A percentile compares a stretch with the other conserved stretches of the same genome.
Conservation (phyloP, 768 basidiomycete genomes). For the Collybiopsis confluens region DNA sequence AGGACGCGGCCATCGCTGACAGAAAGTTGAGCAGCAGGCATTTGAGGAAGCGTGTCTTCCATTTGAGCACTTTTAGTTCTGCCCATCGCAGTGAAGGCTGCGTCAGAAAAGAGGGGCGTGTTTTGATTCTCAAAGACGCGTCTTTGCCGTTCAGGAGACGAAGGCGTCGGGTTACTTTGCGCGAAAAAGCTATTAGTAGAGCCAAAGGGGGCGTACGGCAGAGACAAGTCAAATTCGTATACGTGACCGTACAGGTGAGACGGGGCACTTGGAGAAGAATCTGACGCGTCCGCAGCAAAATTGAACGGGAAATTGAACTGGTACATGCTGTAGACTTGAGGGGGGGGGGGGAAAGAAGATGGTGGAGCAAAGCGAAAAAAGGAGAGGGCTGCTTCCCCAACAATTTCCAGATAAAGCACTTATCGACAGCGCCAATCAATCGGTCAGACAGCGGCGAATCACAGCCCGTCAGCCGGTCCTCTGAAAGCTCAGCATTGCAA, state of each 20-base stretch:
- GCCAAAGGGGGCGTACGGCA: not conserved
- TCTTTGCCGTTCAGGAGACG: not conserved
- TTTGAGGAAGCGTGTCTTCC: constrained; percentile 4
- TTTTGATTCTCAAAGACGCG: not conserved
- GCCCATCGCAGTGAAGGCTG: constrained; percentile 1
- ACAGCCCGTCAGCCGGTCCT: no score
- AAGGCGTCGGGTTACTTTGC: not conserved
- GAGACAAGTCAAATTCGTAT: not conserved
- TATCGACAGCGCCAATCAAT: no score
- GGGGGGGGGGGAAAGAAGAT: not conserved
- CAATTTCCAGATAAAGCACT: no score
- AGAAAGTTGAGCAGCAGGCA: not conserved
- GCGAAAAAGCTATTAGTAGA: not conserved
- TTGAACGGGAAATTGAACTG: not conserved
- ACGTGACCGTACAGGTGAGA: not conserved
- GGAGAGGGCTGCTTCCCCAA: no score
- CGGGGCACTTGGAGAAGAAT: not conserved
- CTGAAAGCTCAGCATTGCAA: no score
- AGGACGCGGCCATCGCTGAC: not conserved
- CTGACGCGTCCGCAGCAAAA: not conserved
- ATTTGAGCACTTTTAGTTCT: not conserved
- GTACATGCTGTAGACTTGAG: not conserved
- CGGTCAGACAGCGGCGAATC: no score
- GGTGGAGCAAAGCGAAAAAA: not conserved
- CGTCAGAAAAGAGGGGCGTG: not conserved